Conservation (phyloP, 148 eudicot genomes). For the Vaccinium macrocarpon region DNA sequence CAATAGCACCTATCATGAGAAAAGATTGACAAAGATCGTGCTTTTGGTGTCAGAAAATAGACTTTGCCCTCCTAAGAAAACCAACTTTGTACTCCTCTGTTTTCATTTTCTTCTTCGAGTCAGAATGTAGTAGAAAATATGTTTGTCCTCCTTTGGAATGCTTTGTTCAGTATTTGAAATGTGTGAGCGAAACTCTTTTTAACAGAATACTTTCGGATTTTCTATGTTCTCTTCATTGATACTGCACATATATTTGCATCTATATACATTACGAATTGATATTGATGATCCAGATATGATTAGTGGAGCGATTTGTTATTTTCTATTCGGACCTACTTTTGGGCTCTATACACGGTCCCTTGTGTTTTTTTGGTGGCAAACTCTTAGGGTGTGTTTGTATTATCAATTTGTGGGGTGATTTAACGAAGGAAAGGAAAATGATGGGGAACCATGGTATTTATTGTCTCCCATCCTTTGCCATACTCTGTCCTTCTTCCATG, state of each 20-base stretch:
- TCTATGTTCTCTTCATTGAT: not conserved
- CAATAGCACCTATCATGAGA: no score
- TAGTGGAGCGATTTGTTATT: not conserved
- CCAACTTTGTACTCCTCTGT: not conserved
- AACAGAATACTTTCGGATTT: not conserved
- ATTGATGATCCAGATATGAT: not conserved
- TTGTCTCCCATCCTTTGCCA: not conserved
- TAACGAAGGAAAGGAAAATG: not conserved
- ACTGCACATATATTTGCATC: not conserved
- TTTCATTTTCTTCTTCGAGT: not conserved
- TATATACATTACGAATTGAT: not conserved
- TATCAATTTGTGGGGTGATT: not conserved
- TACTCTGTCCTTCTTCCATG: not conserved
- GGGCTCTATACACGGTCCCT: not conserved
- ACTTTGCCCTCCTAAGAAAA: not conserved
- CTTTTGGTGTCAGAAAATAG: not conserved
- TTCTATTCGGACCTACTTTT: not conserved
- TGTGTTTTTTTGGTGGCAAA: not conserved
- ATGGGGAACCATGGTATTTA: not conserved
- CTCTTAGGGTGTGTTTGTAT: not conserved
- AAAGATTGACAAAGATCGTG: no score
- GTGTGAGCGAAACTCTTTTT: not conserved
- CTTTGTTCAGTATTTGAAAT: not conserved
- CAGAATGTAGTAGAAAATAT: not conserved
- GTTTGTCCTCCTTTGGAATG: not conserved